Conservation (phyloP, 371 early-diverging fungal species). For the Saksenaea oblongispora region DNA sequence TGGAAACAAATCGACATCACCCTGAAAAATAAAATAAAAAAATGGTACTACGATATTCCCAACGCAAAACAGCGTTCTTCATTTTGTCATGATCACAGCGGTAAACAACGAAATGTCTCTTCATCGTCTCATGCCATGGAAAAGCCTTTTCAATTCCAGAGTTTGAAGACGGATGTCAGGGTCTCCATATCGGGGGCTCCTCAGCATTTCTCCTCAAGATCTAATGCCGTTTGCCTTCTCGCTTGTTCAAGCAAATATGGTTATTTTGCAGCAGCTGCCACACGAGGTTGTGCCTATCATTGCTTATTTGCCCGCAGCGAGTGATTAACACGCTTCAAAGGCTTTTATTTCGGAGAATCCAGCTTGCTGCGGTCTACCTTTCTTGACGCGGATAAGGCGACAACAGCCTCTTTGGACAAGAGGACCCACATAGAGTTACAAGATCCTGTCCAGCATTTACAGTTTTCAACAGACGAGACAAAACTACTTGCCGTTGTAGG, state of each 20-base stretch:
- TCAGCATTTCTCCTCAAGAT: slow-evolving; percentile 14
- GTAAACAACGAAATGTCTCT: neutral
- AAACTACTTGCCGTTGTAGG: slow-evolving; percentile 19
- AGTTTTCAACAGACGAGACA: slow-evolving; percentile 20
- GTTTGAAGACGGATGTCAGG: slow-evolving; percentile 28
- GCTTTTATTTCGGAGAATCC: slow-evolving; percentile 26
- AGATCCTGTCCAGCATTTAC: slow-evolving; percentile 22
- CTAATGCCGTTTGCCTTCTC: slow-evolving; percentile 27
- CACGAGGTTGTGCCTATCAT: slow-evolving; percentile 16
- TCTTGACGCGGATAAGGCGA: slow-evolving; percentile 21
- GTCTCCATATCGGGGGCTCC: slow-evolving; percentile 22
- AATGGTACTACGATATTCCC: too few relatives aligned
- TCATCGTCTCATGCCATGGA: neutral
- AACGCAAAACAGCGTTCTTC: too few relatives aligned
- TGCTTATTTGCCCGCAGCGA: neutral
- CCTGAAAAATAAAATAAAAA: too few relatives aligned
- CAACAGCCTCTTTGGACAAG: slow-evolving; percentile 3
- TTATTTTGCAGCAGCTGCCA: slow-evolving; percentile 29
- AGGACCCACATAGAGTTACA: slow-evolving; percentile 6
- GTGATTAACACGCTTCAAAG: slow-evolving; percentile 12
- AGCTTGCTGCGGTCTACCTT: slow-evolving; percentile 20
- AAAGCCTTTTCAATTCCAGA: slow-evolving; percentile 28
- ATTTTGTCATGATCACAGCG: neutral
- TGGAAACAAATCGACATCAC: too few relatives aligned
- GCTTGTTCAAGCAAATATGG: slow-evolving; percentile 30